Percentiles rank a stretch among this genome's conserved stretches.
Evolutionary conservation across 352 stramenopile species (phyloP).

Genomic region (Phytophthora ramorum): DNA sequence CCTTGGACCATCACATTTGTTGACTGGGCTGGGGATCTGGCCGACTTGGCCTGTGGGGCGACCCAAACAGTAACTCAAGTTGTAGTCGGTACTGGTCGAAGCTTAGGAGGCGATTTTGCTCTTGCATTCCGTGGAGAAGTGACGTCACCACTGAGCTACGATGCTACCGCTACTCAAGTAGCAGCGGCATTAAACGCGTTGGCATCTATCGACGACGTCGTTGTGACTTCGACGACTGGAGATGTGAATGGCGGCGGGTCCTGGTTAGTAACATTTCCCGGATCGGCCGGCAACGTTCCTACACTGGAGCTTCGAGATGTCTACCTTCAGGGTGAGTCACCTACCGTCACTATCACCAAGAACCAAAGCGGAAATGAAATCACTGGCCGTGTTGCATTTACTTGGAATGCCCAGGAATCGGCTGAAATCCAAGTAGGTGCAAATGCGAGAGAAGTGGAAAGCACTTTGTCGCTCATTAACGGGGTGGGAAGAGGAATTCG

Average conservation of each 20-base stretch:
- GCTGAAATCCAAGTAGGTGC: slow-evolving; percentile 32
- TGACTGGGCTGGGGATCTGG: slow-evolving; percentile 49
- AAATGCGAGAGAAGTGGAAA: slow-evolving; percentile 16
- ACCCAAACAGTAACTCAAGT: slow-evolving; percentile 52
- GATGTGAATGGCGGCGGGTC: slow-evolving; percentile 41
- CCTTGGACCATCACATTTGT: slow-evolving; percentile 55
- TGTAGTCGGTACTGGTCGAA: slow-evolving; percentile 37
- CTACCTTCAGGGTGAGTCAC: slow-evolving; percentile 33
- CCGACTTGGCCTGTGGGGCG: slow-evolving; percentile 42
- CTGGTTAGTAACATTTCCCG: slow-evolving; percentile 60
- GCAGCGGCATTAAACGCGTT: slow-evolving; percentile 41
- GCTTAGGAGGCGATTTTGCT: slow-evolving; percentile 42
- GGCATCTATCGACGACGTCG: slow-evolving; percentile 29
- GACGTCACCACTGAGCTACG: slow-evolving; percentile 35
- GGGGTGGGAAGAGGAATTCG: not conserved
- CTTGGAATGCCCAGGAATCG: slow-evolving; percentile 12
- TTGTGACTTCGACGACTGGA: slow-evolving; percentile 16
- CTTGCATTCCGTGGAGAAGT: slow-evolving; percentile 37
- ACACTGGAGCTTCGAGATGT: slow-evolving; percentile 30
- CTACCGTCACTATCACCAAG: slow-evolving; percentile 25
- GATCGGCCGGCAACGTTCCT: slow-evolving; percentile 32
- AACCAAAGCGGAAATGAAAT: slow-evolving; percentile 43
- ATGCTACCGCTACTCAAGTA: slow-evolving; percentile 37
- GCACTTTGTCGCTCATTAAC: slow-evolving; percentile 15
- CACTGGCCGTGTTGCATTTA: slow-evolving; percentile 32